These are phyloP conservation scores for Psilocybe cyanescens DNA, from an alignment of 768 basidiomycete species.

Conservation along the genomic window DNA sequence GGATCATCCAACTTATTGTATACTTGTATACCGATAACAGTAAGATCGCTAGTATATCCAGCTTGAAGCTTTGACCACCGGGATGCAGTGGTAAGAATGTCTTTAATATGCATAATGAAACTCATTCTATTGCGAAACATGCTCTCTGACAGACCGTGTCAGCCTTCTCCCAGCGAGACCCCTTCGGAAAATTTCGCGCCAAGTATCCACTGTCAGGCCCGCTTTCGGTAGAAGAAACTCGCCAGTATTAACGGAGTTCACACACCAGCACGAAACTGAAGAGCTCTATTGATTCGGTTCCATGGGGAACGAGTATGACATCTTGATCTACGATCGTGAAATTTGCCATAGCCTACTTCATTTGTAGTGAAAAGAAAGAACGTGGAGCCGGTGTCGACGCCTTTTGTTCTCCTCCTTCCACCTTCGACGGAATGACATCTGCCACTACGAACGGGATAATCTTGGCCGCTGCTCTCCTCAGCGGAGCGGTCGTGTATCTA, in stretches of 20 bases:
- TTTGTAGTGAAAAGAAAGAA: neutral
- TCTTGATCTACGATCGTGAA: neutral
- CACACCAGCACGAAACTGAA: neutral
- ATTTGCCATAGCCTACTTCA: neutral
- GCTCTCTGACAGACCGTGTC: too few species aligned
- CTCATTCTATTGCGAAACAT: too few species aligned
- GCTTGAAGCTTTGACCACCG: too few species aligned
- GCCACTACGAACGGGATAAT: neutral
- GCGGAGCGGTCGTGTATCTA: slow-evolving; percentile 14
- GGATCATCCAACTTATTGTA: too few species aligned
- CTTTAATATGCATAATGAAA: too few species aligned
- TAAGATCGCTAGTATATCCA: too few species aligned
- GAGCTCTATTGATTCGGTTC: neutral
- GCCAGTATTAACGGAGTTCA: neutral
- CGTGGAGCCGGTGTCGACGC: neutral
- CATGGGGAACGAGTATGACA: neutral
- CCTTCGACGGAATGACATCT: neutral
- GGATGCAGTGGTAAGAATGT: too few species aligned
- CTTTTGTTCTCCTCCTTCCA: neutral
- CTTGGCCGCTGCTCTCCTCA: neutral
- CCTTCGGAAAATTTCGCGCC: neutral
- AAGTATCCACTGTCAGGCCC: neutral
- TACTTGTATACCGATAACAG: too few species aligned
- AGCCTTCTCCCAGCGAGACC: too few species aligned
- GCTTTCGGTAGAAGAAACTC: neutral